Base-by-base conservation (phyloP, 2,329 filamentous ascomycete species). In the Neopestalotiopsis sp. region DNA sequence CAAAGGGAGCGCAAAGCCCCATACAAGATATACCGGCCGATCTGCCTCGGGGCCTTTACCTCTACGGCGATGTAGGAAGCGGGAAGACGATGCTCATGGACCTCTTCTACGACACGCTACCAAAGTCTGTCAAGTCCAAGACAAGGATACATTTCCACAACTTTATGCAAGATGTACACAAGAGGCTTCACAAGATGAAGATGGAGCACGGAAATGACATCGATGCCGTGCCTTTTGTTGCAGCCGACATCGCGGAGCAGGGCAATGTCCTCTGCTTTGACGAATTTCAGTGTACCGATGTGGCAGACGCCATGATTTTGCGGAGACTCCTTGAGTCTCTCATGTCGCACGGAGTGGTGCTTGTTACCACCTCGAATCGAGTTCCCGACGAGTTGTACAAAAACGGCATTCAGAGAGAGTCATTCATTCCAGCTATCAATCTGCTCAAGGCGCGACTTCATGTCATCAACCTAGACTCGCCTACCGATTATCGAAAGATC, bases 21-120 rank as follows among this genome's bases (percentile, higher is more conserved):
- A 81, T 86, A 17, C 81, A 82, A 65, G 80, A 82, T 5, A 92
- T 97, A 28, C 90, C 94, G 0, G 81, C 86, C n/a, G 86, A 91
- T 71, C 85, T 98, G 1, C 96, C 96, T 0, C 92, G 94, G 73
- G 96, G 96, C 0, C 82, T 99, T 40, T 99, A 99, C 81, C 92
- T 99, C 80, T 98, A 93, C 76, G 96, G 96, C 69, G 96, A 99
- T 79, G 96, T 99, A 2, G 96, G 96, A 56, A 97, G 94, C 76
- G 96, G 96, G 71, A 99, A 97, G 86, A 99, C 96, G 2, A 99
- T 99, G 96, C 86, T 99, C 78, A 99, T 99, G 96, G 95, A 99
- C 79, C 85, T 99, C 64, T 98, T 98, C 81, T 97, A 95, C 83
- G 95, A 98, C 72, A 98, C 95, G 0, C 84, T 98, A 28, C 96